Base-by-base conservation (phyloP, 352 stramenopile species). In the Sclerospora graminicola region DNA sequence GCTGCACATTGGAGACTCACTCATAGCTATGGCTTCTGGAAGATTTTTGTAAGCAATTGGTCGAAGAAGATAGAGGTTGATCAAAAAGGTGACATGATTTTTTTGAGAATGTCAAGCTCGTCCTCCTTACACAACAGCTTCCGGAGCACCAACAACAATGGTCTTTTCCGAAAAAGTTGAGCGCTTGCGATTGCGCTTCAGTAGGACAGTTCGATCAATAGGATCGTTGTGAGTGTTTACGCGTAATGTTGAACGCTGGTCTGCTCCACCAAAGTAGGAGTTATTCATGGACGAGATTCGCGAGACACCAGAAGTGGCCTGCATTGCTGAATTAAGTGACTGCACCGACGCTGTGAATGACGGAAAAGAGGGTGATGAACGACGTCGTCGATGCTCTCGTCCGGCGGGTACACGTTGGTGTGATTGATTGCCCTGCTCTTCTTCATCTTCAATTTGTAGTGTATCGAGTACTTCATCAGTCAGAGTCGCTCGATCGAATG, bases 361-460 rank as follows among this genome's bases (percentile, higher is more conserved):
- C n/a, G 78, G 82, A 37, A 89, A 85, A n/a, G 74, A 87, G n/a
- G 79, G 74, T 4, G 79, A 90, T 10, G 82, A 93, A 4, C 77
- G 70, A 38, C 82, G 82, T 5, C 77, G 74, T 14, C 75, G 54
- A 10, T 85, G 46, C 13, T 82, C 59, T 13, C 64, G 69, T 10
- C 69, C 55, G 21, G 67, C 58, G 3, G 68, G 70, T 4, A 82
- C 61, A 34, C 74, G 63, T 16, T 68, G 56, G 38, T 32, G 66
- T 2, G 59, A 72, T 48, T 68, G 67, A 34, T 70, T 82, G 8
- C 63, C 55, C 32, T 57, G 53, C 31, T 67, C 61, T 37, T 67
- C 51, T 28, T 72, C 68, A 29, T 73, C 65, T 18, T 70, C 50
- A 29, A 66, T 41, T 8, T 71, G 63, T 5, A 89, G 45, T 24